These are phyloP conservation scores for Pelargonium myrrhifolium DNA, from an alignment of 441 rosid genomes.

Conservation along the genomic window DNA sequence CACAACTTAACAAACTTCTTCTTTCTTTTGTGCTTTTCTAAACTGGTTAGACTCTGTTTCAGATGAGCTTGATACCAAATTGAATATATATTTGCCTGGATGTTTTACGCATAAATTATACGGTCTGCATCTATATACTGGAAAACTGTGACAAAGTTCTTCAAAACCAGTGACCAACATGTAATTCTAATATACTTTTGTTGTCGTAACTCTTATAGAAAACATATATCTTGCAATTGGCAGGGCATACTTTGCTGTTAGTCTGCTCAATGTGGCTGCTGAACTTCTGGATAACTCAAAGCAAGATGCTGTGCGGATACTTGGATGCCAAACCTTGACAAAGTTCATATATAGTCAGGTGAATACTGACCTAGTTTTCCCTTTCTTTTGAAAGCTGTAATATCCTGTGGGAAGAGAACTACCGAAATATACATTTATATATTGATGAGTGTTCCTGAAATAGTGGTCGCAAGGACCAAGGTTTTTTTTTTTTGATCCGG, in stretches of 20 bases:
- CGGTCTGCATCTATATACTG: not conserved
- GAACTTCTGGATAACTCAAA: constrained; percentile 77
- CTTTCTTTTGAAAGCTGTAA: not conserved
- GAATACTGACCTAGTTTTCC: not conserved
- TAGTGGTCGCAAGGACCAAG: not conserved
- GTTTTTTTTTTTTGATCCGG: not conserved
- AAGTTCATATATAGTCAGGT: constrained; percentile 90
- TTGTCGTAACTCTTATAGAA: not conserved
- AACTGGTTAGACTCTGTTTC: not conserved
- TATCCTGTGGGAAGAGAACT: not conserved
- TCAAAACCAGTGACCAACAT: not conserved
- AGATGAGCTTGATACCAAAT: not conserved
- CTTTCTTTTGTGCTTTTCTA: not conserved
- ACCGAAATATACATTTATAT: not conserved
- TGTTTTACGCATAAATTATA: not conserved
- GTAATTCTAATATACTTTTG: not conserved
- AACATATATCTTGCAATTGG: constrained; percentile 17
- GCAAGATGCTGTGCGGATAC: constrained; percentile 55
- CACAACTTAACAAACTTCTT: not conserved
- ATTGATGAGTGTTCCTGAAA: not conserved
- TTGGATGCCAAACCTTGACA: constrained; percentile 87
- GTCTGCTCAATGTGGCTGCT: constrained; percentile 65
- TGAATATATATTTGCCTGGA: not conserved
- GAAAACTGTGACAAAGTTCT: not conserved
- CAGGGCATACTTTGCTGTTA: constrained; percentile 84